Evolutionary conservation across 495 filamentous ascomycete genomes (phyloP), one percentile per base, ranked within the genome.

Genomic region (Penicillium lagena): DNA sequence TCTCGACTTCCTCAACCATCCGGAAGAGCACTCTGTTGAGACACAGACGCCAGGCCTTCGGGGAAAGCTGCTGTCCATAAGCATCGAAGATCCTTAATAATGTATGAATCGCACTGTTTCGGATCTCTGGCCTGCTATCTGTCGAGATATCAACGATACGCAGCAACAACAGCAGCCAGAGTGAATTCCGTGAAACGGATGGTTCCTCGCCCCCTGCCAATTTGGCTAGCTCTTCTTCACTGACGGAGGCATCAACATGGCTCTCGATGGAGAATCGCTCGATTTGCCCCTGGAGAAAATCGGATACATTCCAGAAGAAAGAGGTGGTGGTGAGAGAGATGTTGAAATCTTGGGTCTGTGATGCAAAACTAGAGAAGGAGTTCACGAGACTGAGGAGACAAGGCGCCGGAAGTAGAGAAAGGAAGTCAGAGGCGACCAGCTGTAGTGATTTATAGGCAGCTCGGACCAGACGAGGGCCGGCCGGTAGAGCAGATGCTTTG

Each of bases 241-340:
- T 67, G n/a, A 71, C 58, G 1, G 65, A 57, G 33, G 62, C 46
- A 39, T 63, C 59, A 14, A 72, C 57, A 38, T 68, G 48, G 9
- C 49, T 59, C 38, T 79, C 69, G 32, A 82, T 58, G 0, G 62
- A 64, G 39, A 75, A 73, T 9, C 51, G 46, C 12, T 68, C 67
- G 35, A 68, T 77, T 22, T 69, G 66, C 34, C 57, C 63, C 39
- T 72, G 73, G 29, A 97, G 75, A 49, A 87, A 94, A 60, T 96
- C 90, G 2, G 93, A 95, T 10, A 95, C 78, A 49, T 89, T 89
- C 85, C 89, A 95, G 66, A 95, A 95, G 56, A 94, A 94, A 0
- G 91, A 95, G 9, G 93, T 85, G 1, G 89, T 90, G 12, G 94
- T 96, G 12, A 98, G 70, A 0, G 90, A 94, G 44, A 96, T 94